Evolutionary conservation across 441 rosid species (phyloP).

Genomic region (Euphorbia celastroides): DNA sequence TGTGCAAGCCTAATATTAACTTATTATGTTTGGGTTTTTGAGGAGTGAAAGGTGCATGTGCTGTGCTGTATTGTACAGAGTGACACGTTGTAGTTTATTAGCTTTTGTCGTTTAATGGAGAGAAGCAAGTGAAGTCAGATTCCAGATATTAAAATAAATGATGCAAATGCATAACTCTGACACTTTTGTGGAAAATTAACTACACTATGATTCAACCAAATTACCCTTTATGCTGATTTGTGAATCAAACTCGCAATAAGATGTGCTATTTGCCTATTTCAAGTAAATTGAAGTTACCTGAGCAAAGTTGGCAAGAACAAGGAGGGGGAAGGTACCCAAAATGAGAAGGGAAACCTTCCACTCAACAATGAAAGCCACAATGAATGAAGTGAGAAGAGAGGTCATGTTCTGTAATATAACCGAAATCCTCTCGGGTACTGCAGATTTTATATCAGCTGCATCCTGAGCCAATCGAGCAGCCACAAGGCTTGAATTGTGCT

Average conservation of each 20-base stretch:
- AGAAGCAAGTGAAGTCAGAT: conserved; percentile 29
- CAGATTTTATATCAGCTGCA: conserved; percentile 94
- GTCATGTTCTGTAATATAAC: conserved; percentile 98
- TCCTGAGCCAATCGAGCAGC: conserved; percentile 87
- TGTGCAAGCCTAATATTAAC: background rate
- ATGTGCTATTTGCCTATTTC: background rate
- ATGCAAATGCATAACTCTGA: conserved; percentile 10
- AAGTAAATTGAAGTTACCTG: conserved; percentile 45
- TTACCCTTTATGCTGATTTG: conserved; percentile 14
- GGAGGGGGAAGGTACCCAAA: conserved; percentile 87
- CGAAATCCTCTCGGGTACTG: conserved; percentile 91
- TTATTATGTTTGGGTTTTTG: conserved; percentile 13
- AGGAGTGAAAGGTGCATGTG: conserved; percentile 31
- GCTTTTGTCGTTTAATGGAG: conserved; percentile 35
- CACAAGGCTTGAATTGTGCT: conserved; percentile 89
- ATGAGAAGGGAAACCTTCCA: conserved; percentile 99
- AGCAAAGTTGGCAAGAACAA: conserved; percentile 98
- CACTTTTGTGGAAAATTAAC: conserved; percentile 2
- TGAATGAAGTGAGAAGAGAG: conserved; percentile 93
- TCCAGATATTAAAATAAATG: conserved; percentile 25
- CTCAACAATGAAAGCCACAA: conserved; percentile 94
- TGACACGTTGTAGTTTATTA: conserved; percentile 21
- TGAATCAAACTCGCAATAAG: background rate
- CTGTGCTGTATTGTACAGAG: conserved; percentile 23
- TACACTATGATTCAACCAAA: background rate